phyloP scores from a whole-genome alignment of 345 rosid genomes.

The Gossypium bickii region DNA sequence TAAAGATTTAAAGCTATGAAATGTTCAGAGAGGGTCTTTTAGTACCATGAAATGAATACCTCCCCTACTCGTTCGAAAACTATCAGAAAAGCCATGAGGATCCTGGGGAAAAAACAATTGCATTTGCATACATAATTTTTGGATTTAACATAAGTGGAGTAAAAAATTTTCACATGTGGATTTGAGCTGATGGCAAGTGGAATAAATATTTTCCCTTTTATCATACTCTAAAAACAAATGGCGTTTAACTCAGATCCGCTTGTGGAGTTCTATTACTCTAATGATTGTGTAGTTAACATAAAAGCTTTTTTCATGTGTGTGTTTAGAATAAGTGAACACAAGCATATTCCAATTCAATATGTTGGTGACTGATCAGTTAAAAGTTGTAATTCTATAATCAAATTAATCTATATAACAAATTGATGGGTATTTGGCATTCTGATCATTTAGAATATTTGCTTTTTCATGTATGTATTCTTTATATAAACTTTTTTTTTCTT shows the following conservation, averaged over 20 bases:
- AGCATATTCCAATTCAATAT: no score
- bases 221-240: no score
- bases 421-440: no score
- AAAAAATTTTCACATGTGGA: background rate
- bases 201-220: no score
- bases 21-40: background rate
- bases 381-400: no score
- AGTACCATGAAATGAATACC: slow-evolving; percentile 66
- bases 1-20: background rate
- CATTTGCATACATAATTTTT: background rate
- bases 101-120: slow-evolving; percentile 45
- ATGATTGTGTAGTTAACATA: no score
- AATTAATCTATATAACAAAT: no score
- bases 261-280: no score
- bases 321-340: background rate
- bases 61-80: slow-evolving; percentile 72
- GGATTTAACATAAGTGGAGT: background rate
- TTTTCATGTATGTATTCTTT: background rate
- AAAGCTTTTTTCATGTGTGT: no score
- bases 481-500: background rate
- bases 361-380: no score
- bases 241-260: no score
- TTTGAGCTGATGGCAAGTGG: no score
- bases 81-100: slow-evolving; percentile 62
- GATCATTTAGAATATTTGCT: background rate